Evolutionary conservation across 495 filamentous ascomycete genomes (phyloP), one percentile per base, ranked within the genome.

Genomic region (Aspergillus leporis): DNA sequence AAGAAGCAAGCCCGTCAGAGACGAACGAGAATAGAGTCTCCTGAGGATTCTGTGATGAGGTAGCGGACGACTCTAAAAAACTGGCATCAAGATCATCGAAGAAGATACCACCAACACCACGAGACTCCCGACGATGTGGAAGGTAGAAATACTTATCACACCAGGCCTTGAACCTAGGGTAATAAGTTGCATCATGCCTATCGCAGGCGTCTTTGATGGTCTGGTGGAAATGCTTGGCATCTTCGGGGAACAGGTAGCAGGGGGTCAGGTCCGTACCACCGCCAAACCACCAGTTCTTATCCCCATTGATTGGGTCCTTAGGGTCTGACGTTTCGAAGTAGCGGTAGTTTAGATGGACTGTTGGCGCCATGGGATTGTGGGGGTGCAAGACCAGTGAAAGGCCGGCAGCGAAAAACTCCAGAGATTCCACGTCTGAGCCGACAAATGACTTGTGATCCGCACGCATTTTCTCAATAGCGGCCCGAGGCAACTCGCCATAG

Each of bases 101-200:
- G 82, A 99, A 99, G 71, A 99, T 98, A 21, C 94, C 94, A 32
- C 94, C 94, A 23, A 99, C 74, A 46, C 94, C 94, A 34, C 94
- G 87, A n/a, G 83, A 79, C 75, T 99, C 94, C 55, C 83, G 82
- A 34, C 94, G 90, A 74, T 99, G 94, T 63, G 90, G 90, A 65
- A 97, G 86, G 75, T 83, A 86, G 74, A 99, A 99, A 78, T 99
- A 99, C 62, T 93, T 87, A 70, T 99, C 94, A 70, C 94, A 99
- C 94, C 94, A 99, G 61, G 88, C 85, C 78, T 99, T 99, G 83
- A 98, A 99, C 32, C 86, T 86, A 13, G 92, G 90, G 69, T 96
- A 99, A 80, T 97, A 99, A 12, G 78, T 82, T 61, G 89, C 89
- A 74, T 98, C 90, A 70, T 99, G 94, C 58, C 88, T 88, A 66